phyloP scores from a whole-genome alignment of 768 basidiomycete species.

The Amanita rimosa region DNA sequence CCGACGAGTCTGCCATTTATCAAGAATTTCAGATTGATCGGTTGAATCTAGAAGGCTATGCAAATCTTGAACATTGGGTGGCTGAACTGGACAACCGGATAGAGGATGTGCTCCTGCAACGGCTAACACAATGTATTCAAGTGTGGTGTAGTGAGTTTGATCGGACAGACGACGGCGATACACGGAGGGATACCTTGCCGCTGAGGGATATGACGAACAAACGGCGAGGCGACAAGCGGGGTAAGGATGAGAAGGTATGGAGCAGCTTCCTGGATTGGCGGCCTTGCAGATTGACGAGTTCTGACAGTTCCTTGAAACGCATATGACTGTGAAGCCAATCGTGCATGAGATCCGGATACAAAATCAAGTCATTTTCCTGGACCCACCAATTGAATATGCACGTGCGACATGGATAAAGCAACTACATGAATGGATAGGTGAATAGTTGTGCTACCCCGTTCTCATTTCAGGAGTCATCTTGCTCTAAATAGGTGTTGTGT shows the following conservation, averaged over 20 bases:
- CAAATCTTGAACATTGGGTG: conserved; percentile 90
- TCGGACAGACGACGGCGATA: conserved; percentile 56
- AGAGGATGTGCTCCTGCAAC: conserved; percentile 65
- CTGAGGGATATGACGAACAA: conserved; percentile 50
- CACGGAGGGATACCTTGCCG: conserved; percentile 38
- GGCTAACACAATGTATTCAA: conserved; percentile 68
- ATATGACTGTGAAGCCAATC: conserved; percentile 73
- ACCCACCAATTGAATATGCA: conserved; percentile 94
- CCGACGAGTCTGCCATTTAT: background rate
- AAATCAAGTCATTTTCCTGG: conserved; percentile 97
- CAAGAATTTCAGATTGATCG: conserved; percentile 63
- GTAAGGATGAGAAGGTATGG: conserved; percentile 70
- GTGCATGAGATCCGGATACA: conserved; percentile 96
- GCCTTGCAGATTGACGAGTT: conserved; percentile 1
- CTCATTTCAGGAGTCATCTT: background rate
- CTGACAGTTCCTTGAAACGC: conserved; percentile 54
- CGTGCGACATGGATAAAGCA: conserved; percentile 83
- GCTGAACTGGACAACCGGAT: conserved; percentile 75
- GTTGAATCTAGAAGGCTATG: conserved; percentile 91
- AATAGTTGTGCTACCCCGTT: conserved; percentile 4
- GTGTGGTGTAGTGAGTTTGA: conserved; percentile 88
- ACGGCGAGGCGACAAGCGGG: conserved; percentile 52
- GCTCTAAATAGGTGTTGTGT: conserved; percentile 60
- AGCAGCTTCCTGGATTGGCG: background rate
- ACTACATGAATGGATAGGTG: conserved; percentile 84